phyloP scores from a whole-genome alignment of 106 monocot genomes.

The Platanthera zijinensis region DNA sequence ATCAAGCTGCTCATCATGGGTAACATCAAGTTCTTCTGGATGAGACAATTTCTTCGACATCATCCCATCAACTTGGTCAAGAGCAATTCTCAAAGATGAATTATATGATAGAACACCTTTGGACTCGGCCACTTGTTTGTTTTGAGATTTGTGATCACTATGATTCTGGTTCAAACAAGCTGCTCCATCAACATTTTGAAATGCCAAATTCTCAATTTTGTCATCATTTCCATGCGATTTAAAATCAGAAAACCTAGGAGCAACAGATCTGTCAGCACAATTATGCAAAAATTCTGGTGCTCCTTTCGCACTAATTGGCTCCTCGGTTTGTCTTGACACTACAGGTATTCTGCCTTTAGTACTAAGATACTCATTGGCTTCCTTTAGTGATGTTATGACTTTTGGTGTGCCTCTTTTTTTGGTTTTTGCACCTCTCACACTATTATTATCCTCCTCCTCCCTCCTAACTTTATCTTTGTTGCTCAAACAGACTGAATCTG shows the following conservation, averaged over 20 bases:
- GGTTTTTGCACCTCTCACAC: slow-evolving; percentile 10
- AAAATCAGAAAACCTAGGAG: background rate
- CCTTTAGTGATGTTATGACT: slow-evolving; percentile 50
- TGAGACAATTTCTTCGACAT: background rate
- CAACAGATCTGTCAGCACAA: background rate
- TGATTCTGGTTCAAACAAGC: background rate
- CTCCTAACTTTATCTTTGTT: slow-evolving; percentile 8
- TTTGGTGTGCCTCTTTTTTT: slow-evolving; percentile 20
- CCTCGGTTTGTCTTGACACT: background rate
- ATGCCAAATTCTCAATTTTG: background rate
- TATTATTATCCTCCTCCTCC: background rate
- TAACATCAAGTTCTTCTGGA: background rate
- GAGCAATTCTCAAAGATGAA: background rate
- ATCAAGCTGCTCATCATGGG: background rate
- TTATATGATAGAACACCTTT: background rate
- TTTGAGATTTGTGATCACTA: background rate
- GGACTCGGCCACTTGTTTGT: slow-evolving; percentile 5
- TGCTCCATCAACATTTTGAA: slow-evolving; percentile 11
- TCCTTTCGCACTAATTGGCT: background rate
- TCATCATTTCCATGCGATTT: background rate
- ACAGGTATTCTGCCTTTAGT: slow-evolving; percentile 17
- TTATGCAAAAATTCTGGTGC: background rate
- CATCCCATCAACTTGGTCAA: background rate
- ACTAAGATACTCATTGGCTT: slow-evolving; percentile 60
- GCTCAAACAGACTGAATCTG: background rate